Conservation (phyloP, 2,329 filamentous ascomycete species). For the Penicillium sp. region DNA sequence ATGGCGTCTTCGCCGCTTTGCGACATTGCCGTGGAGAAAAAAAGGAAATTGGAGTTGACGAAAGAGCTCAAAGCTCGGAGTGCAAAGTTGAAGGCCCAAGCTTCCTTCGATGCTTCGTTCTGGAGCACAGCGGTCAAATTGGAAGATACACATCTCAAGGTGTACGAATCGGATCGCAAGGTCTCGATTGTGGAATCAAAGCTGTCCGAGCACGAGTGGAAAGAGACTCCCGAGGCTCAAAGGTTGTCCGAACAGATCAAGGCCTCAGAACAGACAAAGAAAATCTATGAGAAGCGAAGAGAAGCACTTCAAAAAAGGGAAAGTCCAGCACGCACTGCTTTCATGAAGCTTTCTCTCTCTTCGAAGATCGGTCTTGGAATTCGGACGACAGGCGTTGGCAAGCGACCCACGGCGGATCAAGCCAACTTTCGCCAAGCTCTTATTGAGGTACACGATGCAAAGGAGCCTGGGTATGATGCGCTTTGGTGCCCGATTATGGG, state of each 20-base stretch:
- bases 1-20: neutral
- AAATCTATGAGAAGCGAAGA: neutral
- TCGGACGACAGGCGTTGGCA: neutral
- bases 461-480: neutral
- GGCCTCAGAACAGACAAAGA: neutral
- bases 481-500: conserved; percentile 2
- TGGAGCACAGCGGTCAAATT: neutral
- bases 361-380: neutral
- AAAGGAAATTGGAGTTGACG: neutral
- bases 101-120: neutral
- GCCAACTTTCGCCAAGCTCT: neutral
- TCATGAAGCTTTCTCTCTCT: neutral
- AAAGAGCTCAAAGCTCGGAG: neutral
- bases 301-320: neutral
- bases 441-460: neutral
- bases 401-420: neutral
- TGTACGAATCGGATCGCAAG: neutral
- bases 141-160: neutral
- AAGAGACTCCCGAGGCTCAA: neutral
- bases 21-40: neutral
- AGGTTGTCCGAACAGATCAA: neutral
- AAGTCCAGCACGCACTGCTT: neutral
- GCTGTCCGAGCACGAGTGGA: neutral
- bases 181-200: neutral
- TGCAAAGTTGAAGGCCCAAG: neutral